Conservation (phyloP, 164 flowering plant species). For the Umbilicus rupestris region DNA sequence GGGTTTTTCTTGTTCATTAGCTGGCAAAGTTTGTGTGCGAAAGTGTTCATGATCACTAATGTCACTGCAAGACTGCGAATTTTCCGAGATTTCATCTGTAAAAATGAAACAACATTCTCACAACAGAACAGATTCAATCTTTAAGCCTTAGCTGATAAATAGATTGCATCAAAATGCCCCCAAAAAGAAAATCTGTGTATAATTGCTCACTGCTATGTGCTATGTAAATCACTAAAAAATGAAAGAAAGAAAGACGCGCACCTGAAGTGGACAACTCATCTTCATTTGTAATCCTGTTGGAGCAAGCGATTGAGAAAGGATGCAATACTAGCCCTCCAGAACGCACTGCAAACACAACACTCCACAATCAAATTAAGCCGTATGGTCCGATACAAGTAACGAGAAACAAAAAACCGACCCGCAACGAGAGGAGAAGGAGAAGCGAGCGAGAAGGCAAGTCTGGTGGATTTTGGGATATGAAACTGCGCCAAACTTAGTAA, state of each 20-base stretch:
- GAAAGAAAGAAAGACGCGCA: slow-evolving; percentile 5
- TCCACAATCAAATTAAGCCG: not conserved
- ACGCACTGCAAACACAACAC: slow-evolving; percentile 19
- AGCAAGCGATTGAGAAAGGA: slow-evolving; percentile 22
- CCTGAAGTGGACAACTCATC: slow-evolving; percentile 34
- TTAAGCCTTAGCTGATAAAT: not conserved
- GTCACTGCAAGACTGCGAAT: not conserved
- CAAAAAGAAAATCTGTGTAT: too few relatives aligned
- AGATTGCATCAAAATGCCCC: not conserved
- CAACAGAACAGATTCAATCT: not conserved
- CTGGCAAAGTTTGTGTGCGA: slow-evolving; percentile 15
- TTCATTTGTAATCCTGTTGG: slow-evolving; percentile 34
- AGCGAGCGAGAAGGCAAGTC: slow-evolving; percentile 8
- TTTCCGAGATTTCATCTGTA: not conserved
- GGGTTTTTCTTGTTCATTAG: slow-evolving; percentile 15
- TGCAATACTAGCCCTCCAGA: slow-evolving; percentile 9
- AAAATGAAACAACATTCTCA: not conserved
- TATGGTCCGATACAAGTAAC: not conserved
- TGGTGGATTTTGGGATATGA: slow-evolving; percentile 9
- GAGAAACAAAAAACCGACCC: not conserved
- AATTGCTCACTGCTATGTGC: too few relatives aligned
- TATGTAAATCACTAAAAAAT: not conserved
- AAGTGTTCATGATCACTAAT: slow-evolving; percentile 10
- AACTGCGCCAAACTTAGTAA: slow-evolving; percentile 12
- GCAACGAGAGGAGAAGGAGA: not conserved